A percentile compares a stretch with the other conserved stretches of the same genome.
Evolutionary conservation across 192 early-diverging fungal species (phyloP).

Genomic region (Rhizophagus prolifer): DNA sequence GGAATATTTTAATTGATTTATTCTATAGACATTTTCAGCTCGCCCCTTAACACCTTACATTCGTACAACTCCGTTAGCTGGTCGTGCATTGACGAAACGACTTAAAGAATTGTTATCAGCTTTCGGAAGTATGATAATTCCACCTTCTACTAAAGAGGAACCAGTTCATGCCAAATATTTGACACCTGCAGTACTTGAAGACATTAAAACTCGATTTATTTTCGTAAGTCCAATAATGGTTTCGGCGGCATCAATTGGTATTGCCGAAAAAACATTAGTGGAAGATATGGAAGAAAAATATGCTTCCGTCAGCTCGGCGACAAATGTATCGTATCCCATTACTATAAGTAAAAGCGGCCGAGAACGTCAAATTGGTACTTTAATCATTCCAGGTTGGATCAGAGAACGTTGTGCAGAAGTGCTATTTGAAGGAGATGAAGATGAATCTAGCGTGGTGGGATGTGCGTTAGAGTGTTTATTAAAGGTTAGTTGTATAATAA

Average conservation of each 20-base stretch:
- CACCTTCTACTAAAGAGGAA: slow-evolving; percentile 42
- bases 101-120: slow-evolving; percentile 55
- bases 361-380: slow-evolving; percentile 43
- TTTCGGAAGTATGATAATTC: slow-evolving; percentile 43
- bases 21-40: slow-evolving; percentile 62
- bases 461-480: slow-evolving; percentile 56
- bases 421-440: slow-evolving; percentile 75
- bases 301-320: slow-evolving; percentile 41
- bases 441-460: slow-evolving; percentile 58
- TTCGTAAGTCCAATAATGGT: slow-evolving; percentile 57
- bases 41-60: slow-evolving; percentile 66
- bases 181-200: slow-evolving; percentile 57
- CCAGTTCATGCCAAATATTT: slow-evolving; percentile 49
- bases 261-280: slow-evolving; percentile 32
- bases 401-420: slow-evolving; percentile 78
- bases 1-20: neutral
- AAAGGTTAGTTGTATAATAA: slow-evolving; percentile 32
- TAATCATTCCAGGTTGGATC: slow-evolving; percentile 81
- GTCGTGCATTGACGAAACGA: slow-evolving; percentile 56
- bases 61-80: slow-evolving; percentile 64
- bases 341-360: slow-evolving; percentile 37
- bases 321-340: slow-evolving; percentile 50
- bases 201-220: slow-evolving; percentile 65
- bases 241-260: slow-evolving; percentile 35
- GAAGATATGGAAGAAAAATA: slow-evolving; percentile 52